Base-by-base conservation (phyloP, 768 basidiomycete species). In the Trametes maxima region DNA sequence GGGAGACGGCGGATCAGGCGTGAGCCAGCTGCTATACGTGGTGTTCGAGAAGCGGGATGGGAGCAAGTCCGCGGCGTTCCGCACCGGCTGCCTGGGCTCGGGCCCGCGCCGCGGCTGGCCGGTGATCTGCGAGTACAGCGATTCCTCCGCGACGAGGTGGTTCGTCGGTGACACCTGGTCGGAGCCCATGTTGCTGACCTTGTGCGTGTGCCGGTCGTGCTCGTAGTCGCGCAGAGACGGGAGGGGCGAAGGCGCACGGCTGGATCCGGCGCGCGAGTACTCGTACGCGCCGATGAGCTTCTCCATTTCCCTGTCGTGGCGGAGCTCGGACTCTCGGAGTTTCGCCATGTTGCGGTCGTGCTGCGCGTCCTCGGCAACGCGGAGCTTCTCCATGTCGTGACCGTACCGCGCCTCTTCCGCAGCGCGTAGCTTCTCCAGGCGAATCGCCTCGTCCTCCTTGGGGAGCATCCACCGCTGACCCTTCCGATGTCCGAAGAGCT, bases 1-100 rank as follows among this genome's bases (percentile, higher is more conserved):
- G 62, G 47, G 73, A 25, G 66, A 58, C 24, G 62, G 39, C 35
- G 65, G 54, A n/a, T 67, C 59, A 21, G 54, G 60, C 43, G 57
- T 51, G 17, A 58, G 59, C 46, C 64, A 78, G 39, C 77, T 80
- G 43, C 75, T 75, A 50, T 74, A 65, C 36, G 80, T 82, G 50
- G 79, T 79, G 28, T 74, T 71, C 22, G 84, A 86, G 69, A 82
- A 81, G 54, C 82, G 75, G 60, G 82, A 80, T 6, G 76, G 69
- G 58, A 79, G 67, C 36, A 76, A 69, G 33, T 79, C 75, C 16
- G 62, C 59, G 42, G 73, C 50, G 62, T 77, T 76, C 74, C 80
- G 82, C 64, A 90, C 79, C 19, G 90, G 88, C 72, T 87, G 82
- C n/a, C 89, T 81, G n/a, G 89, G 84, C 67, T 90, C 87, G 6